Evolutionary conservation across 1,139 yeast genomes (phyloP), one percentile per base, ranked within the genome.

Genomic region (Arxiozyma telluris): DNA sequence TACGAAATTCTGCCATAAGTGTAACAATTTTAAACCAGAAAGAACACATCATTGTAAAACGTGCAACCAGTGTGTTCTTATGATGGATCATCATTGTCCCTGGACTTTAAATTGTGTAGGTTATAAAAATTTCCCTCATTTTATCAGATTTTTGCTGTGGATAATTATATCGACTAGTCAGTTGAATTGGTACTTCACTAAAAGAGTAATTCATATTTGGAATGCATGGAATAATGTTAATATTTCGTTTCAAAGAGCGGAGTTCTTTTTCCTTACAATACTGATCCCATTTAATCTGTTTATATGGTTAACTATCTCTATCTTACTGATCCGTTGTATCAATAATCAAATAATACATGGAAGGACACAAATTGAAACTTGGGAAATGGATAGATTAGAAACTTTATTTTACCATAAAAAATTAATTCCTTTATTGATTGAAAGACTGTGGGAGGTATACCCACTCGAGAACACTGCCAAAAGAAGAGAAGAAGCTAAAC

Each of bases 81-180:
- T 78, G 62, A 88, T 87, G 96, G 96, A 87, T 68, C 96, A 87
- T 67, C 95, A 87, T 68, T 82, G 84, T 57, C 95, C 96, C 0
- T 88, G 96, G 96, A 86, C 94, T 0, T 79, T 80, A 68, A 87
- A 86, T 65, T 87, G 96, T 62, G 90, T 88, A 21, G 96, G 96
- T 0, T 83, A 83, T 67, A 70, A 71, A 1, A 93, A 93, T 65
- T 75, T 83, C 69, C 91, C 96, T 0, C 93, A 89, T 65, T 93
- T 93, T 65, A 64, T 88, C 61, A 75, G 98, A 53, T 93, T 93
- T 65, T 66, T 93, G 49, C 63, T 76, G 9, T 83, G 91, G 86
- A 84, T 88, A 0, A 71, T 81, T 23, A 67, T 78, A 34, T 76
- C 87, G 1, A 78, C 87, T 0, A 73, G 76, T 0, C 76, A 73